Percentiles rank a stretch among this genome's conserved stretches.
phyloP scores from a whole-genome alignment of 2,329 filamentous ascomycete genomes.

The Fusarium floridanum region DNA sequence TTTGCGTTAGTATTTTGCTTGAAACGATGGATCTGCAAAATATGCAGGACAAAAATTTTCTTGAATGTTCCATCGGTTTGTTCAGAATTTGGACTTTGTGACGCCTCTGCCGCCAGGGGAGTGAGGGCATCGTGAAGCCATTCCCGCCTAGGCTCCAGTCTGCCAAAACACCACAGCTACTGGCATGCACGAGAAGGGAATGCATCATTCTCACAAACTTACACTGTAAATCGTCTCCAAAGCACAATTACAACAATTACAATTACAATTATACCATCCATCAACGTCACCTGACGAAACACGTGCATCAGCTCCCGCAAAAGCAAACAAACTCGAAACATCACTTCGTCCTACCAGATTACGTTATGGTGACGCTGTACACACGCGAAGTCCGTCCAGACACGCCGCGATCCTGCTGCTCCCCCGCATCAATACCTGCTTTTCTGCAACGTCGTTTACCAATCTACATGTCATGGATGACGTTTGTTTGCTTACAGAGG shows the following conservation, averaged over 20 bases:
- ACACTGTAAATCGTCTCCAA: background rate
- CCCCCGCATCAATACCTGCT: constrained; percentile 44
- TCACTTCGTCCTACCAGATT: constrained; percentile 29
- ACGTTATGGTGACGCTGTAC: constrained; percentile 44
- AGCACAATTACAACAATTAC: background rate
- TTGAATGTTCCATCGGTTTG: background rate
- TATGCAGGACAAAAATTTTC: background rate
- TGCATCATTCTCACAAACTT: background rate
- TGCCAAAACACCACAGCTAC: background rate
- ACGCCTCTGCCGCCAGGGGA: background rate
- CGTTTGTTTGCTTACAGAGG: constrained; percentile 26
- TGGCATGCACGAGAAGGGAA: background rate
- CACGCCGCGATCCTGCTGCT: constrained; percentile 22
- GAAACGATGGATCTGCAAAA: constrained; percentile 1
- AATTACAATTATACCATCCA: background rate
- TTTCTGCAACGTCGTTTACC: constrained; percentile 19
- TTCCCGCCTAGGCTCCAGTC: background rate
- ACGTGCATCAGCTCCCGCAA: background rate
- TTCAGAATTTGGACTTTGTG: background rate
- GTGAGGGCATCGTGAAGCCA: background rate
- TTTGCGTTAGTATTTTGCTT: background rate
- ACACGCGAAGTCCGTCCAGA: constrained; percentile 14
- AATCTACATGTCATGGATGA: constrained; percentile 48
- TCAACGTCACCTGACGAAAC: constrained; percentile 16
- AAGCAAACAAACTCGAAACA: background rate